Evolutionary conservation across 78 protist species (phyloP).

Genomic region (Mantamonas sphyraenae): DNA sequence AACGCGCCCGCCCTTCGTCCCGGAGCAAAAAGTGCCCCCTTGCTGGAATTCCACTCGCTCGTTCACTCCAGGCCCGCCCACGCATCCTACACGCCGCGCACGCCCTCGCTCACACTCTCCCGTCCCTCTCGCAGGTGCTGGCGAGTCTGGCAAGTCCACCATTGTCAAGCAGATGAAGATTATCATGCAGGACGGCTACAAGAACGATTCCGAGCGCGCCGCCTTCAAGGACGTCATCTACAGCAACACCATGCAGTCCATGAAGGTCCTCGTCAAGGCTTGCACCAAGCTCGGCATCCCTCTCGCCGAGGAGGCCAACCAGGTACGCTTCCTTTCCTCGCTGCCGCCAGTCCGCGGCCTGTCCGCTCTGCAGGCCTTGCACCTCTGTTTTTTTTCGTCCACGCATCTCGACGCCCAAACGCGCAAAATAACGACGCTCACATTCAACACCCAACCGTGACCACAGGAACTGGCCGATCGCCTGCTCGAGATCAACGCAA

Average conservation of each 20-base stretch:
- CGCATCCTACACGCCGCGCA: not conserved
- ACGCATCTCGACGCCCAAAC: not conserved
- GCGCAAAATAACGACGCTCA: not conserved
- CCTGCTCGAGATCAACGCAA: not conserved
- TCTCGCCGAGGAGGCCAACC: not conserved
- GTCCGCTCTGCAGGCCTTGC: not conserved
- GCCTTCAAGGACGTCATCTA: conserved; percentile 43
- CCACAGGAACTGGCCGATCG: not conserved
- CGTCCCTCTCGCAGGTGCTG: conserved; percentile 52
- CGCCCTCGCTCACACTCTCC: not conserved
- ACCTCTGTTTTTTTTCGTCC: not conserved
- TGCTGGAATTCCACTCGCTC: too few species aligned
- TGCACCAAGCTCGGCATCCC: not conserved
- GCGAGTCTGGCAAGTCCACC: conserved; percentile 75
- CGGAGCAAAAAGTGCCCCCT: too few species aligned
- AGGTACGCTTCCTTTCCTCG: not conserved
- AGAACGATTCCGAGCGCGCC: conserved; percentile 46
- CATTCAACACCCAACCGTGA: not conserved
- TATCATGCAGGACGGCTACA: conserved; percentile 58
- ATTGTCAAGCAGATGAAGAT: conserved; percentile 77
- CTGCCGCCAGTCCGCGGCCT: not conserved
- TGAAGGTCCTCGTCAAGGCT: conserved; percentile 32
- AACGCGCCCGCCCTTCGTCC: too few species aligned
- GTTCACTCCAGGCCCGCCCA: not conserved
- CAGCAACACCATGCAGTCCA: conserved; percentile 43